These are phyloP conservation scores for Xylaria acuta DNA, from an alignment of 495 filamentous ascomycete genomes.

Conservation along the genomic window DNA sequence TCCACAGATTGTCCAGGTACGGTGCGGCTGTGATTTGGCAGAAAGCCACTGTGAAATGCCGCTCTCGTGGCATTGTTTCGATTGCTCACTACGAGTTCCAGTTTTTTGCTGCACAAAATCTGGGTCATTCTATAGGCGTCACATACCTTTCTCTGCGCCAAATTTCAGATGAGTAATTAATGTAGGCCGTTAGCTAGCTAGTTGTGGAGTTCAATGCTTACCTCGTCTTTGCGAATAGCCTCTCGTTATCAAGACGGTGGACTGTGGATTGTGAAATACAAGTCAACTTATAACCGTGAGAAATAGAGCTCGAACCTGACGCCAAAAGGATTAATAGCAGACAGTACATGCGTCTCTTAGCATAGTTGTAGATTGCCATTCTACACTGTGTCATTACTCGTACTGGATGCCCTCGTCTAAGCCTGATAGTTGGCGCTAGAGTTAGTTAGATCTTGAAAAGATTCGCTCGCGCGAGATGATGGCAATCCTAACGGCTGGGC, in stretches of 20 bases:
- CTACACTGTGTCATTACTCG: slow-evolving; percentile 27
- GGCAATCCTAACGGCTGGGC: slow-evolving; percentile 6
- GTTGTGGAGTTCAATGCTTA: background rate
- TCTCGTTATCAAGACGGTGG: background rate
- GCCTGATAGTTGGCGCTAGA: slow-evolving; percentile 14
- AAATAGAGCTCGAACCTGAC: background rate
- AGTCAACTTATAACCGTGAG: background rate
- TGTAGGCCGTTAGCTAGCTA: background rate
- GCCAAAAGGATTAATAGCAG: background rate
- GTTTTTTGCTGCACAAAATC: slow-evolving; percentile 13
- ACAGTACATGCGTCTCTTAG: background rate
- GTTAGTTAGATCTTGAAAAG: background rate
- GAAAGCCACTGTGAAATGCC: background rate
- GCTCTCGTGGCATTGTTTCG: background rate
- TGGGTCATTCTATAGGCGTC: slow-evolving; percentile 8
- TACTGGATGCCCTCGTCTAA: slow-evolving; percentile 15
- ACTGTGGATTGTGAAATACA: background rate
- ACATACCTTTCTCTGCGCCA: slow-evolving; percentile 1
- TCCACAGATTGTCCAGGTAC: slow-evolving; percentile 7
- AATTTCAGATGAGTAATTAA: background rate
- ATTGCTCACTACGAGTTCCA: background rate
- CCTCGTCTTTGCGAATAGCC: background rate
- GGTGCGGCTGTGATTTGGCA: slow-evolving; percentile 15
- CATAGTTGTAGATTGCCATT: background rate
- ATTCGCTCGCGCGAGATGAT: slow-evolving; percentile 4